These are phyloP conservation scores for Neoboletus brunneissimus DNA, from an alignment of 768 basidiomycete species.

Conservation along the genomic window DNA sequence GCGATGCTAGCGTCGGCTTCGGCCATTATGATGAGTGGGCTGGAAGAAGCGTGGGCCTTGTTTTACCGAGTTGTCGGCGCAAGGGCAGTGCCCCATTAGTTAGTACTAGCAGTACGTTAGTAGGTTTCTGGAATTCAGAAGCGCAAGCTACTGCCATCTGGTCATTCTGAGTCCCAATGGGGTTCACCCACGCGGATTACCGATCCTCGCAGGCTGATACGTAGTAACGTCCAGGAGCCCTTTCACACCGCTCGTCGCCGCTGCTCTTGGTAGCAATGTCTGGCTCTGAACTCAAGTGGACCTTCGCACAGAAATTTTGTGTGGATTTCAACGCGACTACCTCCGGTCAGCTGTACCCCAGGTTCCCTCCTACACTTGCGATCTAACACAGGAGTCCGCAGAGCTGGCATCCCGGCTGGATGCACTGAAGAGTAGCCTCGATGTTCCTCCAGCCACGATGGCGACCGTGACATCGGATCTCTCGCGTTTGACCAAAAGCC, in stretches of 20 bases:
- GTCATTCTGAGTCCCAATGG: background rate
- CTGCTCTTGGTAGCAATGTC: constrained; percentile 12
- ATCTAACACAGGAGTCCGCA: constrained; percentile 29
- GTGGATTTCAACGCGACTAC: constrained; percentile 22
- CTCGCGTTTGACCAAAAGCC: constrained; percentile 56
- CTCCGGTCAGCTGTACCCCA: constrained; percentile 21
- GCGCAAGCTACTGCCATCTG: background rate
- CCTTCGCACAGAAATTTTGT: constrained; percentile 31
- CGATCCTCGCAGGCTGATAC: background rate
- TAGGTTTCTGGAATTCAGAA: background rate
- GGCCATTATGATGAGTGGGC: constrained; percentile 14
- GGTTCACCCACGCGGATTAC: background rate
- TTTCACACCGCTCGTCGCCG: background rate
- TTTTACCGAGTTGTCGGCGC: background rate
- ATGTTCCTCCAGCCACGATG: constrained; percentile 35
- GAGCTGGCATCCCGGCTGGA: constrained; percentile 50
- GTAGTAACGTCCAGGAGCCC: background rate
- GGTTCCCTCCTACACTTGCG: background rate
- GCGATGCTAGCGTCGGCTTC: constrained; percentile 5
- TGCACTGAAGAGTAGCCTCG: constrained; percentile 31
- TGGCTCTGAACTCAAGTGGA: constrained; percentile 23
- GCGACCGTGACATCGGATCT: constrained; percentile 48
- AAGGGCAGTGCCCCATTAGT: background rate
- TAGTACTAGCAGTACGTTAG: no score
- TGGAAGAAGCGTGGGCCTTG: background rate